Conservation (phyloP, 306 rosid genomes). For the Psophocarpus tetragonolobus region DNA sequence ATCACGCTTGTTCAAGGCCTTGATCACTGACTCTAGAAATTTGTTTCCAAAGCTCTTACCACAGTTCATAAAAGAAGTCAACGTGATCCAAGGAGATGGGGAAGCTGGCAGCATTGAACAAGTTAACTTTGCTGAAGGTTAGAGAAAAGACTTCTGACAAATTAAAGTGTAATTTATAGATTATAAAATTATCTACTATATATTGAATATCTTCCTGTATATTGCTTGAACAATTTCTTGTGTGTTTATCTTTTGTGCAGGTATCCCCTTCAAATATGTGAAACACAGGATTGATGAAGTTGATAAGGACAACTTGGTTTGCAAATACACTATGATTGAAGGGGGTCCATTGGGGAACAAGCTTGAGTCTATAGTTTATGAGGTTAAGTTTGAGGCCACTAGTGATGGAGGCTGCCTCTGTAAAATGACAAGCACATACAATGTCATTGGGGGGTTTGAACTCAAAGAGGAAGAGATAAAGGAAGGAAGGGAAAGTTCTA, state of each 20-base stretch:
- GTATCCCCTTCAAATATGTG: constrained; percentile 50
- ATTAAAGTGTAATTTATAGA: not conserved
- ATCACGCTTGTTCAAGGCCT: constrained; percentile 63
- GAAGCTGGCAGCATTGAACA: constrained; percentile 77
- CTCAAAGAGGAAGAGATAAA: constrained; percentile 63
- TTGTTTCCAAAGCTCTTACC: constrained; percentile 76
- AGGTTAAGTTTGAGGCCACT: constrained; percentile 67
- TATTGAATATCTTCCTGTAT: not conserved
- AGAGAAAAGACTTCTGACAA: not conserved
- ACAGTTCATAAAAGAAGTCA: constrained; percentile 54
- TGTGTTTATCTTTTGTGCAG: constrained; percentile 42
- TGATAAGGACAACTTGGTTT: constrained; percentile 56
- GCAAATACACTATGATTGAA: constrained; percentile 74
- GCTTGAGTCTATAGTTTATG: constrained; percentile 66
- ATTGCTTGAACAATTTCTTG: not conserved
- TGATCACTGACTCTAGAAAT: constrained; percentile 56
- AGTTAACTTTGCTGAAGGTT: constrained; percentile 68
- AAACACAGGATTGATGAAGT: constrained; percentile 64
- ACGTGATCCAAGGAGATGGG: constrained; percentile 61
- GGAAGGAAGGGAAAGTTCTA: constrained; percentile 69
- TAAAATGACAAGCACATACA: constrained; percentile 62
- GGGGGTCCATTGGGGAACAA: constrained; percentile 75
- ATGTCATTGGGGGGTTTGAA: constrained; percentile 45
- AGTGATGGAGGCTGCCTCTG: constrained; percentile 65
- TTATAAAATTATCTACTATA: not conserved